These are phyloP conservation scores for Epicoccum sorghinum DNA, from an alignment of 2,329 filamentous ascomycete genomes.

Conservation along the genomic window DNA sequence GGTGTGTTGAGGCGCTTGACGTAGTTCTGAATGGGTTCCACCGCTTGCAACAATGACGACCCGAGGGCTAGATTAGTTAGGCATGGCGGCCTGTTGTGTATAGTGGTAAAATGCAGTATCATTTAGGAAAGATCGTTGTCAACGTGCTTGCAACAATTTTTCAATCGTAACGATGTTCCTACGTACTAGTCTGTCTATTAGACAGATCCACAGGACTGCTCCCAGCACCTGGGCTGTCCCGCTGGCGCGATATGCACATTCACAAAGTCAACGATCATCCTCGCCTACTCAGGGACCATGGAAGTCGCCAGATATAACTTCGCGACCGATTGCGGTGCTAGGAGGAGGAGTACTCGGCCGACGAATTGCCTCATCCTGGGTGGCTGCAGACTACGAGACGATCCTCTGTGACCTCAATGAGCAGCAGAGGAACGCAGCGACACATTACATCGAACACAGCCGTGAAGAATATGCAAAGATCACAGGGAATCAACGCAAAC, in stretches of 20 bases:
- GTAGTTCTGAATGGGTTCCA: no score
- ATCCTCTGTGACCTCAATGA: slow-evolving; percentile 16
- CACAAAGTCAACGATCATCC: not conserved
- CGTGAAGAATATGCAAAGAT: slow-evolving; percentile 5
- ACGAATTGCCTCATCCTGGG: slow-evolving; percentile 19
- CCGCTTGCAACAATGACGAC: no score
- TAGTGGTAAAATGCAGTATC: no score
- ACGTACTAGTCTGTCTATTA: not conserved
- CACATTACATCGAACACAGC: slow-evolving; percentile 16
- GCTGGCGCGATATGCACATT: not conserved
- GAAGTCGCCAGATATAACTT: slow-evolving; percentile 10
- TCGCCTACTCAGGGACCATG: slow-evolving; percentile 2
- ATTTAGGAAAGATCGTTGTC: not conserved
- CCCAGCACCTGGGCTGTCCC: no score
- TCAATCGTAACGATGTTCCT: no score
- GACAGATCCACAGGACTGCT: not conserved
- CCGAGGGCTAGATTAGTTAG: no score
- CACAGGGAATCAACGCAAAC: not conserved
- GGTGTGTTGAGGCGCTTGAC: not conserved
- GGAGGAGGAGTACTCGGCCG: slow-evolving; percentile 21
- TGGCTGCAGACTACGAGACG: slow-evolving; percentile 16
- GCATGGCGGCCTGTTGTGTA: no score
- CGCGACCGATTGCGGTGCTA: slow-evolving; percentile 14
- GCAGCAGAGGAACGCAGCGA: slow-evolving; percentile 15
- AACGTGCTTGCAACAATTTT: not conserved